These are phyloP conservation scores for Naumovozyma baii DNA, from an alignment of 805 yeast genomes.

Conservation along the genomic window DNA sequence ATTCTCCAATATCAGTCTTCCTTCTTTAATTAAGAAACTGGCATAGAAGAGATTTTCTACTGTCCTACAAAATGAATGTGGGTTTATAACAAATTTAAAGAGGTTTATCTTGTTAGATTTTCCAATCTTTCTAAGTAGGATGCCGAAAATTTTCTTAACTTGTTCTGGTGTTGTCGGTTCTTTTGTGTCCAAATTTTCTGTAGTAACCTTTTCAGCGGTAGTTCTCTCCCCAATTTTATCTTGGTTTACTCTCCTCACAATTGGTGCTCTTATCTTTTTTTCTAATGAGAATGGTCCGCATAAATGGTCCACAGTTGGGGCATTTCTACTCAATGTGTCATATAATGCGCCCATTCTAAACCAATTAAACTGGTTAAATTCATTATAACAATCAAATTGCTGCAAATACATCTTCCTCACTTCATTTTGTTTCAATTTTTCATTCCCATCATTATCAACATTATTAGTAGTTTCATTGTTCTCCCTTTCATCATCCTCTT, in stretches of 20 bases:
- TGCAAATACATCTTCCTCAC: conserved; percentile 14
- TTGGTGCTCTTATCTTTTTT: conserved; percentile 32
- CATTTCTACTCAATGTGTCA: conserved; percentile 34
- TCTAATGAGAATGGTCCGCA: conserved; percentile 64
- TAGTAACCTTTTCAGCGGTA: conserved; percentile 48
- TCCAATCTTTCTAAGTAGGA: conserved; percentile 29
- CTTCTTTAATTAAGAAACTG: conserved; percentile 72
- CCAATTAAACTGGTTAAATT: conserved; percentile 49
- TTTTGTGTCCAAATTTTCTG: conserved; percentile 40
- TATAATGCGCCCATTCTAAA: conserved; percentile 45
- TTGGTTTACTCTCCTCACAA: conserved; percentile 34
- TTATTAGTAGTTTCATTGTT: conserved; percentile 16
- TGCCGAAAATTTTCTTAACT: conserved; percentile 45
- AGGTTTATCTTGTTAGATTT: conserved; percentile 39
- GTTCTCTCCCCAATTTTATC: conserved; percentile 32
- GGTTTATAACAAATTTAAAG: conserved; percentile 62
- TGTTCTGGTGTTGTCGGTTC: conserved; percentile 57
- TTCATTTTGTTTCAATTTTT: conserved; percentile 8
- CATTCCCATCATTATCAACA: conserved; percentile 12
- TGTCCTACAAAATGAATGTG: conserved; percentile 63
- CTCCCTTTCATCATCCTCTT: conserved; percentile 16
- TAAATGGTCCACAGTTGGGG: conserved; percentile 50
- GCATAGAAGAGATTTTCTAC: conserved; percentile 79
- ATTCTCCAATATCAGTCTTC: conserved; percentile 45
- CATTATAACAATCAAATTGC: conserved; percentile 21